Conservation (phyloP, 192 early-diverging fungal species). For the Glomus cerebriforme region DNA sequence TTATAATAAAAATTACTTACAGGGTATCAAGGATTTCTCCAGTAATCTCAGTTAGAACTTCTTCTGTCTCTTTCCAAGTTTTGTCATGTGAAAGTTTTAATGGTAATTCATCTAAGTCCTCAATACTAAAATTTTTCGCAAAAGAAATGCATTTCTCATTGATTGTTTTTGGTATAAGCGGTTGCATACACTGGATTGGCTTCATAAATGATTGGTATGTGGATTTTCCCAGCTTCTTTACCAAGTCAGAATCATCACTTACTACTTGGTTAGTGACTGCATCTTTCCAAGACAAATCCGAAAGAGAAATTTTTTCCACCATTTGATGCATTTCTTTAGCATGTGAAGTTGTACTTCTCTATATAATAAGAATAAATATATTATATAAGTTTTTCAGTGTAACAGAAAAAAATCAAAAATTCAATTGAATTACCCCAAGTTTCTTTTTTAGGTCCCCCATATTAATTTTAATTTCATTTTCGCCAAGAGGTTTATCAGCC, state of each 20-base stretch:
- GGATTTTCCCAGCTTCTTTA: no score
- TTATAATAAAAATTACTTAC: not conserved
- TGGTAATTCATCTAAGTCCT: not conserved
- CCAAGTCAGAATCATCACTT: no score
- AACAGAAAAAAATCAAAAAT: not conserved
- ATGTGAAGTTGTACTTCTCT: not conserved
- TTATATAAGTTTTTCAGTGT: not conserved
- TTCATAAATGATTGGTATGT: not conserved
- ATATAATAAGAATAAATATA: not conserved
- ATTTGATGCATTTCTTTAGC: not conserved
- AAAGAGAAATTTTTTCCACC: not conserved
- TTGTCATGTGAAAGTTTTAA: not conserved
- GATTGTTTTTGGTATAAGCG: not conserved
- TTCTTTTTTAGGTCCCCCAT: not conserved
- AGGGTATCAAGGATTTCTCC: not conserved
- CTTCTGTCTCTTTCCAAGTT: not conserved
- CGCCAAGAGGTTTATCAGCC: not conserved
- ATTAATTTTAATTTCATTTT: not conserved
- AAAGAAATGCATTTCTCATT: not conserved
- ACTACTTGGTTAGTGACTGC: no score
- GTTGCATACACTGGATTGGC: not conserved
- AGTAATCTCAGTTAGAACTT: not conserved
- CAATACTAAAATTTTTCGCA: slow-evolving; percentile 5
- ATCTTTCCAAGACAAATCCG: no score
- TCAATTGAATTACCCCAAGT: not conserved